Conservation (phyloP, 2,329 filamentous ascomycete genomes). For the Lachnellula arida region DNA sequence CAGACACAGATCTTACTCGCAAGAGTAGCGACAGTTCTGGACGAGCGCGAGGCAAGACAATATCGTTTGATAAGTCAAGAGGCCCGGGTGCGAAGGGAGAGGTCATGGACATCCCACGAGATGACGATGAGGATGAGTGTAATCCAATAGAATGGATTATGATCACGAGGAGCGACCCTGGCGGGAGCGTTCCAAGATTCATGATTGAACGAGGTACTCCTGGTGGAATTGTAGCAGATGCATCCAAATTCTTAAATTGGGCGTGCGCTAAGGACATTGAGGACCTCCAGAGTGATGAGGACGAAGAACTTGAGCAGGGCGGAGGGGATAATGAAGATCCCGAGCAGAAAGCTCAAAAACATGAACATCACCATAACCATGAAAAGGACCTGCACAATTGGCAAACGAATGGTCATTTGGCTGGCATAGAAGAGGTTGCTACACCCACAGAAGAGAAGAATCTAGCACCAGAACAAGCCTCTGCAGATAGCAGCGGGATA, state of each 20-base stretch:
- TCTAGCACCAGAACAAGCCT: background rate
- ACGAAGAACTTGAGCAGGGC: slow-evolving; percentile 8
- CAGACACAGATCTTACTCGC: slow-evolving; percentile 17
- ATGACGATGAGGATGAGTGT: slow-evolving; percentile 44
- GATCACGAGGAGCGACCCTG: slow-evolving; percentile 69
- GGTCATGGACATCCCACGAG: slow-evolving; percentile 28
- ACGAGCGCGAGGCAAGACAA: slow-evolving; percentile 36
- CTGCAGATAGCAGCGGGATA: slow-evolving; percentile 39
- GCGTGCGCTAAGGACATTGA: slow-evolving; percentile 42
- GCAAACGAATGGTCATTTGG: slow-evolving; percentile 28
- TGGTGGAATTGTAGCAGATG: slow-evolving; percentile 58
- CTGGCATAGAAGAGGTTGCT: slow-evolving; percentile 21
- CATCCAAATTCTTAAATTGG: slow-evolving; percentile 66
- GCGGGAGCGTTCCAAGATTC: slow-evolving; percentile 66
- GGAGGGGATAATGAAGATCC: slow-evolving; percentile 18
- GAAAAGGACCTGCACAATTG: slow-evolving; percentile 31
- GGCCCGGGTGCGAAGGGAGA: slow-evolving; percentile 35
- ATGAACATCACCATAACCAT: slow-evolving; percentile 16
- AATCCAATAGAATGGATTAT: slow-evolving; percentile 73
- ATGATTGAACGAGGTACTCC: slow-evolving; percentile 69
- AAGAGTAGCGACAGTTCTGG: slow-evolving; percentile 13
- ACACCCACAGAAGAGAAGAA: slow-evolving; percentile 2
- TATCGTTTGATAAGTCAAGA: slow-evolving; percentile 37
- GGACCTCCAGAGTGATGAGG: slow-evolving; percentile 26
- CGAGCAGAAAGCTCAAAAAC: slow-evolving; percentile 16